Evolutionary conservation across 225 moss, liverwort and hornwort species (phyloP).

Genomic region (Marchantia paleacea): DNA sequence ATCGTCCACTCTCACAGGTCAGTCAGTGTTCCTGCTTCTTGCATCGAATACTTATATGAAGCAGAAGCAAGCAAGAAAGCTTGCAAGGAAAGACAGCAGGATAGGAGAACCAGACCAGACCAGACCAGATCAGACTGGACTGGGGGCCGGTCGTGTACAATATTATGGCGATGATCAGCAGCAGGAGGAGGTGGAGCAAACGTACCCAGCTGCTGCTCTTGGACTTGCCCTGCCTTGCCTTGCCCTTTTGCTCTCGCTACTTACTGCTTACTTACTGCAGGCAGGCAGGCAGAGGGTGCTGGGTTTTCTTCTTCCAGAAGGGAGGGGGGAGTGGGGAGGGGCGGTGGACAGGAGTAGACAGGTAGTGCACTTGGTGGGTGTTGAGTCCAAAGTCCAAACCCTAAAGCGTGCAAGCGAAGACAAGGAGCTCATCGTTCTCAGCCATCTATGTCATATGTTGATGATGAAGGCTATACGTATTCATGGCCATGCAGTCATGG

Average conservation of each 20-base stretch:
- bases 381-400: neutral
- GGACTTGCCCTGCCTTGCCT: no score
- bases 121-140: neutral
- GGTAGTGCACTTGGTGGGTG: no score
- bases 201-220: no score
- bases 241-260: no score
- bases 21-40: neutral
- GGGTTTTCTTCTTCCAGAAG: no score
- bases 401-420: constrained; percentile 5
- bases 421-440: neutral
- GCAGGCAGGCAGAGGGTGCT: neutral
- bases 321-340: no score
- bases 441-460: constrained; percentile 10
- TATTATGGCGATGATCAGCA: neutral
- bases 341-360: neutral
- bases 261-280: neutral
- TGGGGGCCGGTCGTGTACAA: neutral
- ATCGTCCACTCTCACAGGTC: neutral
- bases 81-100: no score
- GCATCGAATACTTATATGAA: neutral
- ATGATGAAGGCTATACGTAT: constrained; percentile 14
- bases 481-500: constrained; percentile 7
- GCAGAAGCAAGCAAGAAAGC: no score
- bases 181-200: no score
- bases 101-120: neutral